Evolutionary conservation across 352 stramenopile species (phyloP), one percentile per base, ranked within the genome.

Genomic region (Globisporangium ultimum): DNA sequence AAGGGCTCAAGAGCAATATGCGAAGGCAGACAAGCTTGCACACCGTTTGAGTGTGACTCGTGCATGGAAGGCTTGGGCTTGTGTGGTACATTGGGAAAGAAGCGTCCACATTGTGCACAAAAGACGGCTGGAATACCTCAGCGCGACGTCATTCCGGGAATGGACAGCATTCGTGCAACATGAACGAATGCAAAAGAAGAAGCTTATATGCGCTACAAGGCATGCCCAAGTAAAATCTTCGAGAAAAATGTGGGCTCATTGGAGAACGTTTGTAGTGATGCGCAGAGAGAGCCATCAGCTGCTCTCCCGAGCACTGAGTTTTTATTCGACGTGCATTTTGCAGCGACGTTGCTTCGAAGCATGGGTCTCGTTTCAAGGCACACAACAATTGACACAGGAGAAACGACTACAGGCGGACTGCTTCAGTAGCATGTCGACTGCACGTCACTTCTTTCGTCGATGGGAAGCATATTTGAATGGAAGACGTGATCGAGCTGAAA

Each of bases 291-390:
- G 72, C 48, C 61, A 74, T 8, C 50, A 76, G 9, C 58, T 59
- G 46, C 18, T 67, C 5, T 53, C 50, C 11, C 69, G 71, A 46
- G 68, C 64, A 11, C 36, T 76, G 2, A 61, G 58, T 12, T 72
- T 74, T 36, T 76, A 74, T 43, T 70, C 65, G 10, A 56, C 62
- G 7, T 43, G 63, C 5, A 54, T 79, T 34, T 42, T 76, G 12
- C 67, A 74, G 18, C 59, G 56, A 21, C 56, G 57, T 17, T 70
- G 48, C 43, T 58, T 64, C 45, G 21, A 20, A 45, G 49, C 41
- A 11, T 64, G 58, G 58, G 36, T 46, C 1, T 20, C n/a, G 3
- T 64, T 57, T 14, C 42, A 52, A 17, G 18, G 9, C 13, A 32
- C 45, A 17, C 49, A 64, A 32, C 49, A 53, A 53, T 14, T 2